Evolutionary conservation across 1,284 basidiomycete species (phyloP).

Genomic region (Moesziomyces parantarcticus): DNA sequence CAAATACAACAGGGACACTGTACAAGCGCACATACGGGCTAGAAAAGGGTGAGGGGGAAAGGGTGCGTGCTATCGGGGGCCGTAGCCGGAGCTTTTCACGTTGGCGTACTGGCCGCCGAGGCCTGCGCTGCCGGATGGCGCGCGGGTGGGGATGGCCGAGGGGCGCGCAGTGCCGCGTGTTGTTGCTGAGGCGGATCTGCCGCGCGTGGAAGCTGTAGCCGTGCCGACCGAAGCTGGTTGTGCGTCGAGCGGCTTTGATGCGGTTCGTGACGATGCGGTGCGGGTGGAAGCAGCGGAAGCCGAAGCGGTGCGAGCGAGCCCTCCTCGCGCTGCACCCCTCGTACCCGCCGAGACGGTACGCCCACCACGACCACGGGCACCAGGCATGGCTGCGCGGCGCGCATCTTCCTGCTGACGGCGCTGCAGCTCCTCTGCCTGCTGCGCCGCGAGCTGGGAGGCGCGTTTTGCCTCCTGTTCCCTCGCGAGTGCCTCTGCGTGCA

Average conservation of each 20-base stretch:
- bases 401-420: slow-evolving; percentile 16
- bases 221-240: slow-evolving; percentile 6
- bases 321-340: slow-evolving; percentile 21
- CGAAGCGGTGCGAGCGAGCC: background rate
- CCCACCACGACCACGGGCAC: slow-evolving; percentile 16
- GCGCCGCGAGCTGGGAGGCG: slow-evolving; percentile 18
- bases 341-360: slow-evolving; percentile 21
- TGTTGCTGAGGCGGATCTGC: slow-evolving; percentile 18
- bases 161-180: slow-evolving; percentile 17
- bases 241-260: no score
- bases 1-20: slow-evolving; percentile 10
- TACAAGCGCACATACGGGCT: background rate
- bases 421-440: slow-evolving; percentile 21
- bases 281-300: no score
- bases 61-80: slow-evolving; percentile 17
- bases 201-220: slow-evolving; percentile 15
- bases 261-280: background rate
- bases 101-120: slow-evolving; percentile 52
- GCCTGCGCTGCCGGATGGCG: slow-evolving; percentile 42
- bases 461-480: slow-evolving; percentile 33
- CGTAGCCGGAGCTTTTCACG: slow-evolving; percentile 54
- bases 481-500: slow-evolving; percentile 36
- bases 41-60: background rate
- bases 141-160: slow-evolving; percentile 35
- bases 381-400: slow-evolving; percentile 7